phyloP scores from a whole-genome alignment of 352 stramenopile species.

The Globisporangium acanthophoron region DNA sequence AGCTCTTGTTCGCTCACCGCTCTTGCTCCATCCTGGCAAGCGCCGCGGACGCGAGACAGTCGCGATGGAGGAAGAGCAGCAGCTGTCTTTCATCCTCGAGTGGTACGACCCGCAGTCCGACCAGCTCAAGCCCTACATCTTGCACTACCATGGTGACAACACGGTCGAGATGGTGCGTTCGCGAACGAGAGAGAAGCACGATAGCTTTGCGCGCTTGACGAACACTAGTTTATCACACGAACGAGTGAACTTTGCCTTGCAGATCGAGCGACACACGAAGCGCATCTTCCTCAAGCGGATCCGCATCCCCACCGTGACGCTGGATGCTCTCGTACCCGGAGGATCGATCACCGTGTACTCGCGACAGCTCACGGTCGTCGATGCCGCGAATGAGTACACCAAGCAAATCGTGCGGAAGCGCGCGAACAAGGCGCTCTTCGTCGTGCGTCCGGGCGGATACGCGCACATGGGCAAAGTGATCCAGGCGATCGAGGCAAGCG shows the following conservation, averaged over 20 bases:
- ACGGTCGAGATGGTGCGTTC: conserved; percentile 62
- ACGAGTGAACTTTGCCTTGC: not conserved
- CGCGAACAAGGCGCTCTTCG: conserved; percentile 31
- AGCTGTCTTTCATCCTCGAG: conserved; percentile 73
- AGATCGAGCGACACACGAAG: conserved; percentile 59
- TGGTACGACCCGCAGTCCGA: conserved; percentile 74
- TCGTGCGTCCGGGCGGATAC: conserved; percentile 51
- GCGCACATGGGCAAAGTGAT: conserved; percentile 41
- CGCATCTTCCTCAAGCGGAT: conserved; percentile 79
- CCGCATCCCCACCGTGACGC: conserved; percentile 54
- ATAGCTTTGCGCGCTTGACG: not conserved
- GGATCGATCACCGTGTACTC: conserved; percentile 74
- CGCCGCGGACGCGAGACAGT: no score
- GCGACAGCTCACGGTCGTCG: conserved; percentile 59
- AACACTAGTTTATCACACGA: not conserved
- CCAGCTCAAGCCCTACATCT: conserved; percentile 61
- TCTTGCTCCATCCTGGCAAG: no score
- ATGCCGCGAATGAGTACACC: conserved; percentile 66
- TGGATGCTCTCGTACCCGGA: conserved; percentile 64
- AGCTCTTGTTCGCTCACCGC: no score
- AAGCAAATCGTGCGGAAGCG: conserved; percentile 25
- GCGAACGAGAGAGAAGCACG: not conserved
- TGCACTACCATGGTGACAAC: conserved; percentile 68
- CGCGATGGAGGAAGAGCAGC: conserved; percentile 42
- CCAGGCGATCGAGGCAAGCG: conserved; percentile 33